Evolutionary conservation across 805 yeast genomes (phyloP).

Genomic region (Candida tibetensis): DNA sequence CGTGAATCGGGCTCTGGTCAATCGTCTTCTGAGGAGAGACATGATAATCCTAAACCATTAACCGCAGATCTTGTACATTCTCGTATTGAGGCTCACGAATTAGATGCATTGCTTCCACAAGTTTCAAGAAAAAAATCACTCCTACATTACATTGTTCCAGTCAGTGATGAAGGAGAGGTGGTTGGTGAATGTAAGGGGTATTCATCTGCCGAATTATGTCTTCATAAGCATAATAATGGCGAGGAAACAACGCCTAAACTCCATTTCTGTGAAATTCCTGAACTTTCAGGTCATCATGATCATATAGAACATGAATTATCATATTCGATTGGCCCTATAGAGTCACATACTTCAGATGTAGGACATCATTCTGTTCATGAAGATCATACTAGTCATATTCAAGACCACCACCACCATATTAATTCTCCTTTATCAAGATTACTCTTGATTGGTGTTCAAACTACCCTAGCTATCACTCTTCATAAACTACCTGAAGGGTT

Average conservation of each 20-base stretch:
- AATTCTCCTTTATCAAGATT: constrained; percentile 74
- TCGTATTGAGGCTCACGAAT: constrained; percentile 11
- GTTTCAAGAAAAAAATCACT: constrained; percentile 19
- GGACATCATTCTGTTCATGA: constrained; percentile 7
- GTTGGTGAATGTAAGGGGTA: constrained; percentile 51
- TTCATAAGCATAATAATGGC: constrained; percentile 8
- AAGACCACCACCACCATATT: constrained; percentile 75
- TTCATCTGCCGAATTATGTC: constrained; percentile 39
- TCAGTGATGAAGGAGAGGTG: constrained; percentile 16
- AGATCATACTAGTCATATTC: constrained; percentile 25
- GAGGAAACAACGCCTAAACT: constrained; percentile 16
- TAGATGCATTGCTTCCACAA: constrained; percentile 15
- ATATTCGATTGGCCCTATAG: not conserved
- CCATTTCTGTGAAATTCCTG: constrained; percentile 43
- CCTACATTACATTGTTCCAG: constrained; percentile 24
- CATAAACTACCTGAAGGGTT: constrained; percentile 97
- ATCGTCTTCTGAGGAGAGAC: not conserved
- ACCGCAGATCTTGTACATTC: not conserved
- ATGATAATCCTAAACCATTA: not conserved
- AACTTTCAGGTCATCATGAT: constrained; percentile 14
- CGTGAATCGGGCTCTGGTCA: not conserved
- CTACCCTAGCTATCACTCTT: constrained; percentile 78
- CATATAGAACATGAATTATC: not conserved
- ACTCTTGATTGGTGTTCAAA: constrained; percentile 86
- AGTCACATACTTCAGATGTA: not conserved